Evolutionary conservation across 164 flowering plant genomes (phyloP), one percentile per base, ranked within the genome.

Genomic region (Chimonanthus praecox): DNA sequence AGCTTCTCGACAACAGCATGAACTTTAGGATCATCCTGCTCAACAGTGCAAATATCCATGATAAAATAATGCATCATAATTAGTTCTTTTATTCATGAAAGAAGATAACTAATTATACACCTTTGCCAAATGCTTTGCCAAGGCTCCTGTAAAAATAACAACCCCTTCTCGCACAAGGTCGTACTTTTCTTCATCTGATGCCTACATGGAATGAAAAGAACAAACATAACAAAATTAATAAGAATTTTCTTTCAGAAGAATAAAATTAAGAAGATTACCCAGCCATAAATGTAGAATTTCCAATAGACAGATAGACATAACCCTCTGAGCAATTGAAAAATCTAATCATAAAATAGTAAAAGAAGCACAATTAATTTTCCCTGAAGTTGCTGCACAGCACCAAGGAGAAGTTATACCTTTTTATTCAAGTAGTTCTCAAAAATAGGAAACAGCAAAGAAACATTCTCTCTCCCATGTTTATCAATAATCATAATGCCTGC

Each of bases 161-260:
- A 96, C 98, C 72, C 99, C 99, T 78, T 96, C 99, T 69, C 99
- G 97, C 18, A 96, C 97, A 79, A 96, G 81, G 75, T 96, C 99
- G 78, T 96, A 96, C 72, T 79, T 88, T 77, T 91, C 97, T 80
- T 96, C 99, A 87, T 96, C 88, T 15, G 97, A 82, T 45, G 97
- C 88, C 98, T 96, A 79, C 50, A 69, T 48, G 79, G 66, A 46
- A 61, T 54, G 20, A 43, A 49, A 66, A 49, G 47, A 50, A 72
- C 8, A 8, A 33, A 33, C 15, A 44, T 49, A 46, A 50, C 13
- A 50, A 70, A 20, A 20, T 13, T 46, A 11, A 33, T 33, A 33
- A 33, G 33, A 33, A 33, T 33, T 33, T 21, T 33, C 33, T 33
- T 33, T 33, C 33, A 33, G 33, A 33, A 33, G 1, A 33, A 54